A percentile compares a stretch with the other conserved stretches of the same genome.
Conservation (phyloP, 331 rosid genomes). For the Saraca asoca region DNA sequence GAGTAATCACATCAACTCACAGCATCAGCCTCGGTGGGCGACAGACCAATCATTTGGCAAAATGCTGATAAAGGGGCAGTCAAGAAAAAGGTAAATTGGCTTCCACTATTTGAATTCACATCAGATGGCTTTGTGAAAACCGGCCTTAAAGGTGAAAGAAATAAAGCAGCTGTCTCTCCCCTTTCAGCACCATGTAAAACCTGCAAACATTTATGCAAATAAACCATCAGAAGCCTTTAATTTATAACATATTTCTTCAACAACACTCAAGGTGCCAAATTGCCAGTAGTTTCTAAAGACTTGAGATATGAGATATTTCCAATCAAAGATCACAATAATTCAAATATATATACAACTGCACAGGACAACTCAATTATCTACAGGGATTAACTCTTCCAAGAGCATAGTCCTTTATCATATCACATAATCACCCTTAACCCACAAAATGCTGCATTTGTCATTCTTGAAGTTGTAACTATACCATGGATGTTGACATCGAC, state of each 20-base stretch:
- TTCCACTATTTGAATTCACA: conserved; percentile 64
- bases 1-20: conserved; percentile 53
- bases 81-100: conserved; percentile 94
- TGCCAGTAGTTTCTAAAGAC: conserved; percentile 12
- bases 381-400: conserved; percentile 2
- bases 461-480: conserved; percentile 14
- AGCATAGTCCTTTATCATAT: not conserved
- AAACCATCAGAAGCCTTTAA: conserved; percentile 30
- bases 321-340: conserved; percentile 4
- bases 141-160: conserved; percentile 86
- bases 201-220: conserved; percentile 49
- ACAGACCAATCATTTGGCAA: conserved; percentile 79
- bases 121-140: conserved; percentile 63
- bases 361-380: conserved; percentile 1
- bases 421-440: conserved; percentile 24
- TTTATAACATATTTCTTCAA: conserved; percentile 2
- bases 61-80: conserved; percentile 90
- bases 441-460: conserved; percentile 21
- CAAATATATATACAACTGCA: not conserved
- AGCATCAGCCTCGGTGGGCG: conserved; percentile 46
- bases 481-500: conserved; percentile 4
- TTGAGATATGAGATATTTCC: not conserved
- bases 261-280: not conserved
- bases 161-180: conserved; percentile 82
- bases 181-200: conserved; percentile 86